Evolutionary conservation across 2,329 filamentous ascomycete species (phyloP), one percentile per base, ranked within the genome.

Genomic region (Neofusicoccum sp.): DNA sequence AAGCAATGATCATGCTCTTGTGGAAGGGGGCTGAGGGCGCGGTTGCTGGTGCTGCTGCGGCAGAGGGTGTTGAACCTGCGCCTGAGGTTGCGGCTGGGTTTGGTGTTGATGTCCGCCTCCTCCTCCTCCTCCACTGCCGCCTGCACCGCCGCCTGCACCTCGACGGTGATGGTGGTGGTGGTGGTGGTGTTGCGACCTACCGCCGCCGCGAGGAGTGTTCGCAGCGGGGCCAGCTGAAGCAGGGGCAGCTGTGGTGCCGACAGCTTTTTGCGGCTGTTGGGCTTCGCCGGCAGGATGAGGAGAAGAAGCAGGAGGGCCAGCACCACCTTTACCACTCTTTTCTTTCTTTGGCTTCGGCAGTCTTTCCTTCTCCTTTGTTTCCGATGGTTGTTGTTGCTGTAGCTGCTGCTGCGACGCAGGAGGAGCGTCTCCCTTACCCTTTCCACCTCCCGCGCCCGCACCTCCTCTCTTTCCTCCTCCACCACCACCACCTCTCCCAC

Each of bases 401-500:
- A 11, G 43, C 3, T 14, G 40, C n/a, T 20, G 40, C 9, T 20
- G 40, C 16, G 43, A 16, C 7, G 26, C 14, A 9, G 20, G 43
- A 6, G 16, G 9, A 11, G 6, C 14, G 20, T 44, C 26, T 20
- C 34, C 49, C 49, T 54, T 54, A 20, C 20, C 20, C 49, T 54
- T 54, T 12, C 34, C 49, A 12, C 49, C 34, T 11, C 34, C 48
- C 12, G 31, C 47, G 30, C 53, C 16, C 36, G 12, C 36, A 16
- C 36, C 36, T 2, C 36, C 36, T 40, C 61, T 53, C 28, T 38
- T 56, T 20, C 34, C 34, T 3, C 49, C 54, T n/a, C 47, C 12
- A 6, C 56, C 30, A 28, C 60, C 38, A 24, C 63, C 63, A 12
- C 49, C 40, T 36, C 57, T 63, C 16, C 33, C 26, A 2, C 34